Evolutionary conservation across 306 rosid species (phyloP), one percentile per base, ranked within the genome.

Genomic region (Hylodesmum podocarpum): DNA sequence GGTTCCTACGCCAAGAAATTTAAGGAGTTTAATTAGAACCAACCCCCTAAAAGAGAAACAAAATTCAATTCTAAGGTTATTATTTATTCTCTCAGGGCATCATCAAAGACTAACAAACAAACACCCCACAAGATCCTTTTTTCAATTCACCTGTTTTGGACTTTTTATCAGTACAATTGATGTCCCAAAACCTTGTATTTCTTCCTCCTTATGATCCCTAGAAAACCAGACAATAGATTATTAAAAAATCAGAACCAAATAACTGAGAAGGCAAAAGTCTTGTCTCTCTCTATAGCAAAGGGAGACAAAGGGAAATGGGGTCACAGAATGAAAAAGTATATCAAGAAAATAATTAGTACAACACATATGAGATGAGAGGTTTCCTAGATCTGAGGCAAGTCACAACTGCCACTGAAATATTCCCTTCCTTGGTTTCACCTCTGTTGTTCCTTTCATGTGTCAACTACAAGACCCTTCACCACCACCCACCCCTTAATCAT

Each of bases 301-400:
- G 25, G 39, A 67, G 72, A 76, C 82, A 76, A 76, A 74, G 59
- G 40, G 15, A 69, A 88, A 66, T 78, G 70, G 66, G 70, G 75
- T 63, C 72, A 66, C 3, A 67, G 78, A 84, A 78, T 54, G 76
- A 73, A 61, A 29, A 49, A 44, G 31, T 47, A 55, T 6, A 61
- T 19, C 1, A 28, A 21, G 29, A 58, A 70, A 77, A 77, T 14
- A 49, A 50, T 13, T n/a, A n/a, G n/a, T n/a, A n/a, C n/a, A n/a
- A 54, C 53, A 72, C 46, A 77, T 61, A 65, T 19, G 58, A 58
- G 55, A 16, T 25, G 28, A 53, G 27, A 10, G 36, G 84, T 88
- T 87, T 68, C 90, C 88, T 81, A 71, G 77, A 87, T 88, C 89
- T 84, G 44, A 79, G 88, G 86, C 79, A 89, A 85, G 76, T 62